A percentile compares a stretch with the other conserved stretches of the same genome.
phyloP scores from a whole-genome alignment of 2,329 filamentous ascomycete genomes.

The Rugonectria rugulosa region DNA sequence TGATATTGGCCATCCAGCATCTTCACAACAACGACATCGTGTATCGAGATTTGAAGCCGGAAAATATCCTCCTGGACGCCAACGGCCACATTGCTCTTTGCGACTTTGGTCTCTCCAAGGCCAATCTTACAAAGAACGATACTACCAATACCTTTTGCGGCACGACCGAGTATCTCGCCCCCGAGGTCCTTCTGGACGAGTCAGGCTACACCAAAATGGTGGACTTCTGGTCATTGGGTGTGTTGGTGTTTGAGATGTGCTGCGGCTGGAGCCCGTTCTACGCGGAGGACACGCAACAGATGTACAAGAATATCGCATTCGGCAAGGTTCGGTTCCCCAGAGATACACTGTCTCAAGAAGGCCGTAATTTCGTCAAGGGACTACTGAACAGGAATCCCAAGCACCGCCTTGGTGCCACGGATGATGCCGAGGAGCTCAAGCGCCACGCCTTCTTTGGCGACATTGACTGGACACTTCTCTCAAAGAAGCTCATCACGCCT shows the following conservation, averaged over 20 bases:
- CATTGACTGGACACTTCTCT: conserved; percentile 88
- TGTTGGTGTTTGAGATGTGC: conserved; percentile 99
- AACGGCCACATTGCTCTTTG: conserved; percentile 98
- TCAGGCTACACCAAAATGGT: conserved; percentile 99
- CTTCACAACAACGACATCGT: conserved; percentile 97
- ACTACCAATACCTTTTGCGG: conserved; percentile 99
- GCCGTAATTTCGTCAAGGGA: conserved; percentile 97
- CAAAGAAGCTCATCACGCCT: conserved; percentile 90
- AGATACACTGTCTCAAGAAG: conserved; percentile 92
- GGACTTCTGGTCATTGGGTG: conserved; percentile 98
- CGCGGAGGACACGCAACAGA: conserved; percentile 98
- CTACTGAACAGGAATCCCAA: conserved; percentile 96
- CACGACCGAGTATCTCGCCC: conserved; percentile 96
- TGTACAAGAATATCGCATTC: conserved; percentile 99
- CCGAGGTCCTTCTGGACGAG: conserved; percentile 94
- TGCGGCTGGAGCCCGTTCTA: conserved; percentile 99
- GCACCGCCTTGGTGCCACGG: conserved; percentile 88
- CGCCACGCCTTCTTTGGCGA: conserved; percentile 93
- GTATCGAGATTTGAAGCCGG: conserved; percentile 95
- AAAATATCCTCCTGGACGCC: conserved; percentile 95
- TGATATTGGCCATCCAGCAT: conserved; percentile 94
- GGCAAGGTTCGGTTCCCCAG: conserved; percentile 97
- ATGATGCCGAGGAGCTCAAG: conserved; percentile 94
- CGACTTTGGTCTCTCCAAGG: conserved; percentile 97
- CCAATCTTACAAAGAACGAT: conserved; percentile 94